Evolutionary conservation across 495 filamentous ascomycete species (phyloP), one percentile per base, ranked within the genome.

Genomic region (Jackrogersella multiformis): DNA sequence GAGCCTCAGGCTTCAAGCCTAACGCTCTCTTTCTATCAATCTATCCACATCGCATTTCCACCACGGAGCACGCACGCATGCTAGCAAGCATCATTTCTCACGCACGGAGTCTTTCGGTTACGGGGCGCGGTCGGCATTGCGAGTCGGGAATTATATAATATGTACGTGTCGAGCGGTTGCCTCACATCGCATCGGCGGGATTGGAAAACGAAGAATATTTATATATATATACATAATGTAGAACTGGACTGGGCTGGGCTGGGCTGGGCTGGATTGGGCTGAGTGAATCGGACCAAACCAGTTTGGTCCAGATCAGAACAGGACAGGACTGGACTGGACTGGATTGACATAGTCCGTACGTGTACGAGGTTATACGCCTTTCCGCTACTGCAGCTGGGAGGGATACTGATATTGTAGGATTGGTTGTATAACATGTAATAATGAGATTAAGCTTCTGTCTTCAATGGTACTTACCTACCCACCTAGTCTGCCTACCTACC

Each of bases 291-390:
- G n/a, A n/a, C n/a, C n/a, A n/a, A n/a, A n/a, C n/a, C n/a, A n/a
- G n/a, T n/a, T n/a, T n/a, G n/a, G n/a, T n/a, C n/a, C n/a, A 34
- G 48, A 61, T 15, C 18, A 44, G 24, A 52, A 45, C 15, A 10
- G 9, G 8, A 36, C 5, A 30, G 10, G 13, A 46, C n/a, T n/a
- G n/a, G n/a, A n/a, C n/a, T n/a, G 9, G 9, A 44, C 7, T 32
- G 13, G 21, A 26, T 7, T 13, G 10, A 55, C 7, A 30, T 8
- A 21, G 10, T 13, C 20, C 20, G 30, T 48, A 20, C 18, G 59
- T 55, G 41, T 39, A 28, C 45, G 54, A 65, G 46, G 55, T n/a
- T 51, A 45, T 57, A 52, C 54, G 54, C 54, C 35, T 51, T 52
- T 53, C 48, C 23, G 16, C 41, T 41, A 21, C 23, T 13, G 42